These are phyloP conservation scores for Saccharomycopsis malanga DNA, from an alignment of 805 yeast genomes.

Conservation along the genomic window DNA sequence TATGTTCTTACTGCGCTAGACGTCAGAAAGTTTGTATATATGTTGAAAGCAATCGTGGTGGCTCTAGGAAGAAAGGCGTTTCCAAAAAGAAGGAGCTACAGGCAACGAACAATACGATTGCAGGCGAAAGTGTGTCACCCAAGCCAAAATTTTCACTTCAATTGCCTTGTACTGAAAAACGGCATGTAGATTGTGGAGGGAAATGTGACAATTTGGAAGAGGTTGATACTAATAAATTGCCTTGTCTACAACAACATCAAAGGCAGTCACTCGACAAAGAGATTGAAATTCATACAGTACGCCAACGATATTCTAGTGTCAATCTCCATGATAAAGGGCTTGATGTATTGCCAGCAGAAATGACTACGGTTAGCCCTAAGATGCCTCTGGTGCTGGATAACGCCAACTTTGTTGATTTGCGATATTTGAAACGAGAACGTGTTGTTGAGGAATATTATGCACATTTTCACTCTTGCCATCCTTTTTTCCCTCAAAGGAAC, in stretches of 20 bases:
- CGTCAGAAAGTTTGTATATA: constrained; percentile 35
- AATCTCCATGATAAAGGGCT: no score
- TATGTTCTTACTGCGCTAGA: constrained; percentile 37
- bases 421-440: neutral
- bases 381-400: neutral
- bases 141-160: neutral
- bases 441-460: constrained; percentile 30
- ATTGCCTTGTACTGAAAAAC: no score
- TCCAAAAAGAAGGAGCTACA: constrained; percentile 25
- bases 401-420: neutral
- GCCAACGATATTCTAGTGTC: no score
- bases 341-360: no score
- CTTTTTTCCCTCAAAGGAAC: constrained; percentile 37
- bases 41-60: constrained; percentile 48
- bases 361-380: no score
- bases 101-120: neutral
- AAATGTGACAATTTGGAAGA: no score
- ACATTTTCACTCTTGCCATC: constrained; percentile 38
- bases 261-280: no score
- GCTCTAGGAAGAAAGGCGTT: constrained; percentile 45
- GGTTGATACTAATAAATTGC: no score
- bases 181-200: no score
- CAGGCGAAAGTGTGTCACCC: neutral
- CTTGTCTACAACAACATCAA: no score
- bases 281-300: no score